Evolutionary conservation across 495 filamentous ascomycete species (phyloP).

Genomic region (Penicillium angulare): DNA sequence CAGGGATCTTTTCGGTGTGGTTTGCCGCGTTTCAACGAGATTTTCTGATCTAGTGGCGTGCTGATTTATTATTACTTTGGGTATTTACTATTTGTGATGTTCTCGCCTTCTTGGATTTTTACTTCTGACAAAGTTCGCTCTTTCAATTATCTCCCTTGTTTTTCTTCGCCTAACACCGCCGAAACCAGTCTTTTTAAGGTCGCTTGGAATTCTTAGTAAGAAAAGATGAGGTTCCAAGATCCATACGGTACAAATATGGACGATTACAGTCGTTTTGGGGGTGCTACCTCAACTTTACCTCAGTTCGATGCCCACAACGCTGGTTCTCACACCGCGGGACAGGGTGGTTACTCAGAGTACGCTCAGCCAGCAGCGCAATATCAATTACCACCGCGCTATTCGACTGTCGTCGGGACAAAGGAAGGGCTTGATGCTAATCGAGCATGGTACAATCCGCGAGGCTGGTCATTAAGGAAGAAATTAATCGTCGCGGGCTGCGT

Average conservation of each 20-base stretch:
- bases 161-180: too few relatives aligned
- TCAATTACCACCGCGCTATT: slow-evolving; percentile 7
- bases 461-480: slow-evolving; percentile 23
- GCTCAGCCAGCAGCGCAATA: neutral
- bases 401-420: neutral
- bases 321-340: neutral
- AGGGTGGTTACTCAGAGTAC: neutral
- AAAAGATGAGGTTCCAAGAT: slow-evolving; percentile 3
- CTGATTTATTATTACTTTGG: neutral
- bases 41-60: neutral
- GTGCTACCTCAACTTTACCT: slow-evolving; percentile 4
- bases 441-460: slow-evolving; percentile 15
- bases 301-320: neutral
- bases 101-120: neutral
- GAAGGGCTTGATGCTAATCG: neutral
- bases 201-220: neutral
- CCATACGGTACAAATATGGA: neutral
- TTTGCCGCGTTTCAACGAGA: neutral
- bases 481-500: slow-evolving; percentile 21
- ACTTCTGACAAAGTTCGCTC: too few relatives aligned
- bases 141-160: neutral
- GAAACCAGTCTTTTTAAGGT: too few relatives aligned
- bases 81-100: neutral
- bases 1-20: neutral
- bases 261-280: slow-evolving; percentile 10